Evolutionary conservation across 164 flowering plant species (phyloP).

Genomic region (Akebia trifoliata): DNA sequence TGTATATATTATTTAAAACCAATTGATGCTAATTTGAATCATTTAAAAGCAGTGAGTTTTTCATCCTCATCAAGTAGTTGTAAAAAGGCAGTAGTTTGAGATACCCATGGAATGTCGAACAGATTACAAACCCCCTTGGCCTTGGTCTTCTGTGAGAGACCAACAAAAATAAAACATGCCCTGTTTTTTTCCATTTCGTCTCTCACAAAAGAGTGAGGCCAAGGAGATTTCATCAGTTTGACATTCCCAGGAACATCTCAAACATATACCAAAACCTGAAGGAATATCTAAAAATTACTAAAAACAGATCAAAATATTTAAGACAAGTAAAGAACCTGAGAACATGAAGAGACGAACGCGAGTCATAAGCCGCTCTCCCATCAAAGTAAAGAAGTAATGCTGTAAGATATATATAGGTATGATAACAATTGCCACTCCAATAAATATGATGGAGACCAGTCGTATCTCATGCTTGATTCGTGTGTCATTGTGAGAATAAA

Average conservation of each 20-base stretch:
- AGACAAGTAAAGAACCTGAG: slow-evolving; percentile 42
- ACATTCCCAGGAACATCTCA: no score
- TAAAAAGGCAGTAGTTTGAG: no score
- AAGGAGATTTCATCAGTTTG: no score
- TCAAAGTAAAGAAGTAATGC: slow-evolving; percentile 56
- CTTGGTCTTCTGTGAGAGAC: no score
- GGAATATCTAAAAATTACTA: neutral
- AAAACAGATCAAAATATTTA: neutral
- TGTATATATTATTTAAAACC: no score
- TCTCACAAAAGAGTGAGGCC: no score
- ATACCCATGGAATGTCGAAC: no score
- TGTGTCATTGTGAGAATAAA: slow-evolving; percentile 37
- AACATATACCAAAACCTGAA: neutral
- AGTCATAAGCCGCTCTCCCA: slow-evolving; percentile 70
- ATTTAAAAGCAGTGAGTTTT: neutral
- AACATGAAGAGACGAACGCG: slow-evolving; percentile 71
- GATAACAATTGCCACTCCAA: slow-evolving; percentile 44
- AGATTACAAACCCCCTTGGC: no score
- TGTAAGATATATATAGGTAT: slow-evolving; percentile 59
- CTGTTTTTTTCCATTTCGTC: no score
- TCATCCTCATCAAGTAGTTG: neutral
- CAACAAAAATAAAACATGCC: no score
- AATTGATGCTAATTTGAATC: neutral
- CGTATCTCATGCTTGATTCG: slow-evolving; percentile 43
- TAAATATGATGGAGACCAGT: slow-evolving; percentile 44